Evolutionary conservation across 2,329 filamentous ascomycete genomes (phyloP).

Genomic region (Colletotrichum sp.): DNA sequence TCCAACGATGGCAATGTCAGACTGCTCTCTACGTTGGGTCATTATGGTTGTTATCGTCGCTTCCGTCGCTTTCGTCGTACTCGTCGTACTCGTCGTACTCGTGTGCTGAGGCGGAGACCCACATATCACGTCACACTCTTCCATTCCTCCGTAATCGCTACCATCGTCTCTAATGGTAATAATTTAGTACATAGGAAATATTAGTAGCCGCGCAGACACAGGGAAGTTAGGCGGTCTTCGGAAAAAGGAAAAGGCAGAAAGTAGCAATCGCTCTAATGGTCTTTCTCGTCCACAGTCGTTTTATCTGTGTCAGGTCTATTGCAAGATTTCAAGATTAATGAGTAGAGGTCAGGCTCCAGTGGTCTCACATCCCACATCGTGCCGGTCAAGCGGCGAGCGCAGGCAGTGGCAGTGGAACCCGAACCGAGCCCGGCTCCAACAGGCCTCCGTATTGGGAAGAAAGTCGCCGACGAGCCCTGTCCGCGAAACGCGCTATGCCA

Average conservation of each 20-base stretch:
- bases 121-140: no score
- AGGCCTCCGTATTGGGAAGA: neutral
- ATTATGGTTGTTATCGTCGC: neutral
- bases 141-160: neutral
- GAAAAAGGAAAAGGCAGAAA: neutral
- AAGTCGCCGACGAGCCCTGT: neutral
- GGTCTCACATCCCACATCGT: neutral
- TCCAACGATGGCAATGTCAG: no score
- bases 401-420: neutral
- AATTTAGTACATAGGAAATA: neutral
- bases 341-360: neutral
- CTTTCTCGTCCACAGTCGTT: neutral
- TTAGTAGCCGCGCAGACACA: neutral
- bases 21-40: no score
- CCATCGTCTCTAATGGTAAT: fast-evolving
- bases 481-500: neutral
- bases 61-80: neutral
- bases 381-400: neutral
- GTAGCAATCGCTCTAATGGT: fast-evolving
- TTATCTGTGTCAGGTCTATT: neutral
- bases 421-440: neutral
- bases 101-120: fast-evolving
- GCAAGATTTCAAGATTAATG: neutral
- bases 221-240: fast-evolving
- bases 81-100: no score